A percentile compares a stretch with the other conserved stretches of the same genome.
Evolutionary conservation across 2,329 filamentous ascomycete species (phyloP).

Genomic region (Beauveria bassiana): DNA sequence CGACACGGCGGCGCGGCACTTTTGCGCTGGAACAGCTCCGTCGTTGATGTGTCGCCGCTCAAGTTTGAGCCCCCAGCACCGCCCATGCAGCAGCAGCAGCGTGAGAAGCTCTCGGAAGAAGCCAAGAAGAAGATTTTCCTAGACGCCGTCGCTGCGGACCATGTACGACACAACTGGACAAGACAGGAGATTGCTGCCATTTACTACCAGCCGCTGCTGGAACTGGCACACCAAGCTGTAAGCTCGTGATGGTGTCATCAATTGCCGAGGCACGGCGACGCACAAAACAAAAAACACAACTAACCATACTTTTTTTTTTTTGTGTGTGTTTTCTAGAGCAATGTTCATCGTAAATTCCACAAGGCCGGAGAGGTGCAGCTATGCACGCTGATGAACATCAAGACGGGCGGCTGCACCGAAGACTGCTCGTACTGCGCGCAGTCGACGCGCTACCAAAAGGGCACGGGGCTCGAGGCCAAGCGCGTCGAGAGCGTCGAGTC

Average conservation of each 20-base stretch:
- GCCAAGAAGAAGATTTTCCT: slow-evolving; percentile 26
- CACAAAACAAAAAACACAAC: background rate
- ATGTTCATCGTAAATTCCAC: slow-evolving; percentile 78
- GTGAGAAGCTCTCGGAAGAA: slow-evolving; percentile 3
- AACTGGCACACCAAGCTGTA: slow-evolving; percentile 68
- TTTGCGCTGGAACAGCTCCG: slow-evolving; percentile 12
- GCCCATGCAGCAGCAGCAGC: background rate
- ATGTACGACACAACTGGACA: slow-evolving; percentile 68
- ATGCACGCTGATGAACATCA: slow-evolving; percentile 95
- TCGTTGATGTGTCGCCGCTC: slow-evolving; percentile 9
- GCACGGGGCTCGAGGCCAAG: slow-evolving; percentile 71
- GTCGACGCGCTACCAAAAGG: slow-evolving; percentile 70
- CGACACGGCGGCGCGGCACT: slow-evolving; percentile 9
- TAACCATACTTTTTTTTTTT: background rate
- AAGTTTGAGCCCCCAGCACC: slow-evolving; percentile 9
- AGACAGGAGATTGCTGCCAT: slow-evolving; percentile 73
- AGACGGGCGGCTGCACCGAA: slow-evolving; percentile 85
- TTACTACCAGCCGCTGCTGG: slow-evolving; percentile 74
- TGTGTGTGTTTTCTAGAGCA: slow-evolving; percentile 42
- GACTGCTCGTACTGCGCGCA: slow-evolving; percentile 93
- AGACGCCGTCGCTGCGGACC: slow-evolving; percentile 51
- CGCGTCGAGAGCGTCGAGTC: slow-evolving; percentile 73
- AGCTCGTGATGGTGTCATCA: slow-evolving; percentile 17
- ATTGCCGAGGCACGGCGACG: background rate
- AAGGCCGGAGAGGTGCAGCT: slow-evolving; percentile 78